phyloP scores from a whole-genome alignment of 2,329 filamentous ascomycete species.

The Neonectria sp. region DNA sequence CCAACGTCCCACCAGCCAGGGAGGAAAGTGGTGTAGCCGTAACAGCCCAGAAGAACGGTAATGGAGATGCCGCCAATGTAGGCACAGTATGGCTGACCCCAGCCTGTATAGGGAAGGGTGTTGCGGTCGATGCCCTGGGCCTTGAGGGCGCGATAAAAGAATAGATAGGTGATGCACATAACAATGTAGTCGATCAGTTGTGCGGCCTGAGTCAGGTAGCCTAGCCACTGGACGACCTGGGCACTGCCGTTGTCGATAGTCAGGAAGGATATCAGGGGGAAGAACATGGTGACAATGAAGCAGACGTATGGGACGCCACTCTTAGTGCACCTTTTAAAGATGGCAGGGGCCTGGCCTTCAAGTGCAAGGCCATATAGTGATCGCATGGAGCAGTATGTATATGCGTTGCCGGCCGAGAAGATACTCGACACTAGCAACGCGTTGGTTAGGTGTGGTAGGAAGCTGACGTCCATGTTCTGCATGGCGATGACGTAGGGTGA shows the following conservation, averaged over 20 bases:
- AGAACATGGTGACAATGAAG: conserved; percentile 23
- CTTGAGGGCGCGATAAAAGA: conserved; percentile 65
- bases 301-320: conserved; percentile 15
- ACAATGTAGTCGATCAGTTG: conserved; percentile 73
- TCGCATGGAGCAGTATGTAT: conserved; percentile 16
- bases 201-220: conserved; percentile 67
- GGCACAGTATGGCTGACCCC: conserved; percentile 68
- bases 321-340: conserved; percentile 12
- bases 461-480: conserved; percentile 9
- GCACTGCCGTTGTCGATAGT: background rate
- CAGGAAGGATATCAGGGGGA: conserved; percentile 9
- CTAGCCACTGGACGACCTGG: conserved; percentile 64
- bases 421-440: conserved; percentile 18
- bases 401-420: conserved; percentile 24
- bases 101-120: conserved; percentile 69
- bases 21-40: conserved; percentile 67
- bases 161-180: conserved; percentile 61
- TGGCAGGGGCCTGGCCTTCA: conserved; percentile 18
- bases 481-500: conserved; percentile 70
- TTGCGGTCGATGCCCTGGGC: conserved; percentile 67
- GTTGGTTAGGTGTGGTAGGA: conserved; percentile 21
- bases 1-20: conserved; percentile 59
- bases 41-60: conserved; percentile 41
- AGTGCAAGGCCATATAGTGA: conserved; percentile 52
- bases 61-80: conserved; percentile 58